A percentile compares a stretch with the other conserved stretches of the same genome.
Evolutionary conservation across 1,139 yeast genomes (phyloP).

Genomic region (Dujonia santamariae): DNA sequence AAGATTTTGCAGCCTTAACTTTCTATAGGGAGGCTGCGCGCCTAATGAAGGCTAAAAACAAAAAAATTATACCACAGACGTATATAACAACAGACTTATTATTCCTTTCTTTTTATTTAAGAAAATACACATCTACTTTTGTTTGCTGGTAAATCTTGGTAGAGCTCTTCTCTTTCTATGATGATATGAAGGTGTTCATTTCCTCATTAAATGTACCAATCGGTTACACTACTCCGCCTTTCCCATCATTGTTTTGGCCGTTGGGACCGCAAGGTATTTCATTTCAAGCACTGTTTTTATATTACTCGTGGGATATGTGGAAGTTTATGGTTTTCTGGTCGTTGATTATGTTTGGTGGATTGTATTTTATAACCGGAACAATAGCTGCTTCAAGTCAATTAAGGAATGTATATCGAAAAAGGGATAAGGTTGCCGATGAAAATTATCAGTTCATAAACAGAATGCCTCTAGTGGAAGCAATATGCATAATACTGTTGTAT

Average conservation of each 20-base stretch:
- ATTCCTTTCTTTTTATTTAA: too few species aligned
- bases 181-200: slow-evolving; percentile 35
- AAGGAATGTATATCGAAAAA: slow-evolving; percentile 1
- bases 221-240: slow-evolving; percentile 74
- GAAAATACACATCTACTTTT: too few species aligned
- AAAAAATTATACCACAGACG: too few species aligned
- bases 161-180: not conserved
- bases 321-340: slow-evolving; percentile 80
- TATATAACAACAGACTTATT: too few species aligned
- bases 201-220: slow-evolving; percentile 58
- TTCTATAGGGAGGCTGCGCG: too few species aligned
- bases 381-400: slow-evolving; percentile 45
- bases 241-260: slow-evolving; percentile 85
- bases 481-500: slow-evolving; percentile 46
- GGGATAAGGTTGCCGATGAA: too few species aligned
- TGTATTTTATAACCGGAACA: slow-evolving; percentile 64
- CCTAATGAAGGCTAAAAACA: too few species aligned
- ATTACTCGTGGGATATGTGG: slow-evolving; percentile 78
- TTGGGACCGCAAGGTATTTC: slow-evolving; percentile 35
- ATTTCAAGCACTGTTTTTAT: slow-evolving; percentile 58
- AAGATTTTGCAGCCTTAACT: too few species aligned
- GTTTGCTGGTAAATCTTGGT: too few species aligned
- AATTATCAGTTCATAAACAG: slow-evolving; percentile 28
- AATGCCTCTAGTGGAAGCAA: slow-evolving; percentile 17
- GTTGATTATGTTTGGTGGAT: slow-evolving; percentile 58